Conservation (phyloP, 106 monocot genomes). For the Dendrobium chrysotoxum region DNA sequence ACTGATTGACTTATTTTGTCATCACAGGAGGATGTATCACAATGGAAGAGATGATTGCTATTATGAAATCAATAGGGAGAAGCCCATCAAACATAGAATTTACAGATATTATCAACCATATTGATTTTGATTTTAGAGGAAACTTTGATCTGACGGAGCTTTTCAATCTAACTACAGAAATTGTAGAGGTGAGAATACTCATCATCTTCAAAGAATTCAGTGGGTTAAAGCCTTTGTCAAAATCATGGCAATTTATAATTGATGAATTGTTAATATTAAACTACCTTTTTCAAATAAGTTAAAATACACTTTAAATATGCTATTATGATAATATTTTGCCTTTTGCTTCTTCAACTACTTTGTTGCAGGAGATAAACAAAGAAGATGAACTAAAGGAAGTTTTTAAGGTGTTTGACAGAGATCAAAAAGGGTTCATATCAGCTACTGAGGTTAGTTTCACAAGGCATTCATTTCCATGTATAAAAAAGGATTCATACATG, state of each 20-base stretch:
- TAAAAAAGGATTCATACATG: too few species aligned
- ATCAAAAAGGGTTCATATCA: slow-evolving; percentile 50
- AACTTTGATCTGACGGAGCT: slow-evolving; percentile 1
- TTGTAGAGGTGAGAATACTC: neutral
- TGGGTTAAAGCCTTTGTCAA: neutral
- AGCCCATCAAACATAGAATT: slow-evolving; percentile 2
- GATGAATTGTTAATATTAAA: neutral
- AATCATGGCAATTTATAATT: neutral
- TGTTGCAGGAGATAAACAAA: slow-evolving; percentile 26
- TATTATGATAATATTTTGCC: neutral
- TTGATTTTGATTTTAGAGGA: slow-evolving; percentile 5
- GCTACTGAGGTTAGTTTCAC: slow-evolving; percentile 31
- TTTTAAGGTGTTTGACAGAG: slow-evolving; percentile 50
- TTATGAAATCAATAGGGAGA: slow-evolving; percentile 8
- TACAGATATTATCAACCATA: neutral
- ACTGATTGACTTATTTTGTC: neutral
- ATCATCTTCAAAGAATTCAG: neutral
- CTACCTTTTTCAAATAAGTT: neutral
- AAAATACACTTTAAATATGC: neutral
- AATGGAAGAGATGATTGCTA: slow-evolving; percentile 4
- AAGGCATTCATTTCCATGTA: neutral
- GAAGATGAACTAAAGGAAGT: slow-evolving; percentile 51
- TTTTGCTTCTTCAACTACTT: neutral
- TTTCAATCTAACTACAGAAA: slow-evolving; percentile 2
- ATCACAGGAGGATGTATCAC: slow-evolving; percentile 6